These are phyloP conservation scores for Pulveroboletus sp. DNA, from an alignment of 768 basidiomycete genomes.

Conservation along the genomic window DNA sequence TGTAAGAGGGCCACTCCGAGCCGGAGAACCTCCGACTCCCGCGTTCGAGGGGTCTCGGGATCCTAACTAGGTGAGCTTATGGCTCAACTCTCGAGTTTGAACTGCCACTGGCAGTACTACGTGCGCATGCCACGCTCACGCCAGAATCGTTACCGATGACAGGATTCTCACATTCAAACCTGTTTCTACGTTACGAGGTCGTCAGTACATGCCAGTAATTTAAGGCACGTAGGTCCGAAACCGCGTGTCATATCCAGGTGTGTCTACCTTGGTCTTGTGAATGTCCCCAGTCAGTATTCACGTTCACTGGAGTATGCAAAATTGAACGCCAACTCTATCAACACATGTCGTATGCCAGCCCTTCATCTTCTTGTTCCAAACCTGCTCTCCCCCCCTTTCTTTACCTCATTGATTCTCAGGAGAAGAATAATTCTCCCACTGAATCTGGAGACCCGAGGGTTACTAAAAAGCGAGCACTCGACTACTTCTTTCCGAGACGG, in stretches of 20 bases:
- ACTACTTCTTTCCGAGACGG: constrained; percentile 25
- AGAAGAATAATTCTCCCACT: constrained; percentile 18
- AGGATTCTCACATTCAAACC: constrained; percentile 9
- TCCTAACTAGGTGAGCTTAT: too few species aligned
- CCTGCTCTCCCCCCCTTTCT: constrained; percentile 17
- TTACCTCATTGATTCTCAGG: constrained; percentile 5
- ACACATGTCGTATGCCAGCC: constrained; percentile 9
- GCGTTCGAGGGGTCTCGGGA: too few species aligned
- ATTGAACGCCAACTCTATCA: background rate
- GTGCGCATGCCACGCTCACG: background rate
- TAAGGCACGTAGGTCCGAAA: background rate
- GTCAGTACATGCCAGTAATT: too few species aligned
- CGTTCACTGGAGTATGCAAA: constrained; percentile 1
- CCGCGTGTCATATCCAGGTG: background rate
- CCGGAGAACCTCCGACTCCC: too few species aligned
- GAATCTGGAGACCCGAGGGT: constrained; percentile 34
- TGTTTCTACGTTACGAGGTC: constrained; percentile 14
- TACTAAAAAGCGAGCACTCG: constrained; percentile 37
- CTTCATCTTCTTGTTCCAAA: constrained; percentile 7
- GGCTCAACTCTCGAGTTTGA: too few species aligned
- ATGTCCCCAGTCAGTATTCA: constrained; percentile 1
- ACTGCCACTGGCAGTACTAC: too few species aligned
- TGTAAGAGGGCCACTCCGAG: too few species aligned
- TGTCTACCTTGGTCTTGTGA: background rate
- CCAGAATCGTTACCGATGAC: background rate